Evolutionary conservation across 495 filamentous ascomycete species (phyloP).

Genomic region (Penicillium bovifimosum): DNA sequence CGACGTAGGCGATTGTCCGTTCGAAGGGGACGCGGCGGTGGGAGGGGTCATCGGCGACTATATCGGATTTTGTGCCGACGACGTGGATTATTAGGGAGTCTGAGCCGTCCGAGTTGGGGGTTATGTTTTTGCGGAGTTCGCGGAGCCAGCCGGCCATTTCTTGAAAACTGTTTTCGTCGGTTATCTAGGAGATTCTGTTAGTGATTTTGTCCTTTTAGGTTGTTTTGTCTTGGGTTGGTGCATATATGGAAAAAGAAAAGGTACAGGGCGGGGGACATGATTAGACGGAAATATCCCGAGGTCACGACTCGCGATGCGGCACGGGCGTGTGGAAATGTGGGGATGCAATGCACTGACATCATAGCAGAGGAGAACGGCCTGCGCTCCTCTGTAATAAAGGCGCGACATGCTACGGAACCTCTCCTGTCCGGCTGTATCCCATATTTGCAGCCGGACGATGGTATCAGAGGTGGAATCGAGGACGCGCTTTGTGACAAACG

Average conservation of each 20-base stretch:
- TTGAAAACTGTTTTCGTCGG: slow-evolving; percentile 74
- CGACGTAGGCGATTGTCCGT: slow-evolving; percentile 88
- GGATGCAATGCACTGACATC: slow-evolving; percentile 32
- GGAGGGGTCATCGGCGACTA: slow-evolving; percentile 74
- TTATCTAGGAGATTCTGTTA: slow-evolving; percentile 45
- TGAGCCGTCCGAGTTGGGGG: slow-evolving; percentile 15
- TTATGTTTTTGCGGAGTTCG: slow-evolving; percentile 68
- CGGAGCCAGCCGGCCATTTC: slow-evolving; percentile 92
- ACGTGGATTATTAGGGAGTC: slow-evolving; percentile 87
- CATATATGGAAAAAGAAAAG: too few species aligned
- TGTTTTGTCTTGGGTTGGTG: neutral
- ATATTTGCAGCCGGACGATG: slow-evolving; percentile 79
- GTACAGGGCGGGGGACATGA: neutral
- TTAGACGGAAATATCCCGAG: too few species aligned
- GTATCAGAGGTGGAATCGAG: slow-evolving; percentile 77
- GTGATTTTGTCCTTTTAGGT: neutral
- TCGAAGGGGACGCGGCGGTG: slow-evolving; percentile 84
- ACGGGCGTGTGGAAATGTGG: neutral
- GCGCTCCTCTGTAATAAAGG: slow-evolving; percentile 92
- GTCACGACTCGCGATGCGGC: too few species aligned
- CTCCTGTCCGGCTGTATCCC: slow-evolving; percentile 95
- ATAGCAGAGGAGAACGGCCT: slow-evolving; percentile 92
- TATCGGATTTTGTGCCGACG: slow-evolving; percentile 90
- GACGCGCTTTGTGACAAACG: slow-evolving; percentile 89
- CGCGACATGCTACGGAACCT: slow-evolving; percentile 88